These are phyloP conservation scores for Paramyrothecium sp. DNA, from an alignment of 2,329 filamentous ascomycete genomes.

Conservation along the genomic window DNA sequence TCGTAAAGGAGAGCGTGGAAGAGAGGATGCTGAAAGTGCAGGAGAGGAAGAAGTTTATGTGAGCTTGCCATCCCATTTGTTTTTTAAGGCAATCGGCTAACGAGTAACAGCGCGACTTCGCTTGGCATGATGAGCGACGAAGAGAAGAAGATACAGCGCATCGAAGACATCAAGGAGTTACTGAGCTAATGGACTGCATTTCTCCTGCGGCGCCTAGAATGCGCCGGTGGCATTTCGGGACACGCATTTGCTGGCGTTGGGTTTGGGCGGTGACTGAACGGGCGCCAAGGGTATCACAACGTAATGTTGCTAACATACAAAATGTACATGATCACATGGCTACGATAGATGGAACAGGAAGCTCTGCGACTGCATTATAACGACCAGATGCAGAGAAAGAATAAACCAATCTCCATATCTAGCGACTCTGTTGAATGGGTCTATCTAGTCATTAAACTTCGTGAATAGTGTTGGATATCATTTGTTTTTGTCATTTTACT, in stretches of 20 bases:
- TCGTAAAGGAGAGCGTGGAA: conserved; percentile 89
- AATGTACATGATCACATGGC: no score
- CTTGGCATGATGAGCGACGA: conserved; percentile 94
- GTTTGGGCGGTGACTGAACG: no score
- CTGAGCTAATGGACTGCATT: conserved; percentile 52
- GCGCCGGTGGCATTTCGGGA: not conserved
- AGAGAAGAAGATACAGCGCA: conserved; percentile 83
- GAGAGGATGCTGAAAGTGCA: conserved; percentile 92
- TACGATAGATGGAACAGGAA: no score
- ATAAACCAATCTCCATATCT: not conserved
- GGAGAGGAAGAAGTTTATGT: conserved; percentile 95
- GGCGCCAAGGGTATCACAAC: no score
- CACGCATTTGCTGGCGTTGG: not conserved
- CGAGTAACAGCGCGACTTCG: conserved; percentile 70
- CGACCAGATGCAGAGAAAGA: no score
- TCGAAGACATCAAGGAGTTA: conserved; percentile 92
- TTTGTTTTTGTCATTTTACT: conserved; percentile 18
- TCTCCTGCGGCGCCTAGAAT: not conserved
- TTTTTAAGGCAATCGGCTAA: conserved; percentile 5
- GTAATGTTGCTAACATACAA: no score
- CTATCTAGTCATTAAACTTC: not conserved
- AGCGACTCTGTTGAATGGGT: not conserved
- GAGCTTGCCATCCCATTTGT: conserved; percentile 38
- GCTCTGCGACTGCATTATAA: no score
- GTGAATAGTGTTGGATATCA: conserved; percentile 9